Evolutionary conservation across 2,329 filamentous ascomycete species (phyloP), one percentile per base, ranked within the genome.

Genomic region (Pseudocercospora eumusae): DNA sequence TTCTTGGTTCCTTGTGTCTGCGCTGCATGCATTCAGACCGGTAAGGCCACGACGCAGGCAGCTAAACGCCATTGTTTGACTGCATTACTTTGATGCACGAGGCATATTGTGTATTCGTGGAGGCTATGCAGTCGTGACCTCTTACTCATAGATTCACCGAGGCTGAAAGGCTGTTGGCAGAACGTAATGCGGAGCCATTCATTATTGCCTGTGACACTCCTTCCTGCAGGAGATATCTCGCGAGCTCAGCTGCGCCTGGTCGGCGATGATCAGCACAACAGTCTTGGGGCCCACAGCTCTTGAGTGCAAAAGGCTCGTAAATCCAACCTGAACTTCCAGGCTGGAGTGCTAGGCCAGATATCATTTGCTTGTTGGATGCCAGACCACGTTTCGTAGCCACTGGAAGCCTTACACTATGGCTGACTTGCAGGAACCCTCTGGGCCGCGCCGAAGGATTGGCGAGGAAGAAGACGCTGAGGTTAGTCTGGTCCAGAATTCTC

Each of bases 401-500:
- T 18, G 47, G 21, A 52, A 8, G 27, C 20, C 53, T 45, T 11
- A 33, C 21, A 31, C 27, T 31, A 57, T 47, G 55, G 36, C 36
- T 47, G 55, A 47, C 44, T n/a, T 45, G 36, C 55, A 57, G 36
- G 55, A 57, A 57, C 13, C 36, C 15, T 20, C 23, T 50, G 56
- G 45, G 27, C 44, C 27, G 44, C 47, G 45, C 56, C 47, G 45
- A 18, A 44, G 36, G 40, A 57, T 49, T 27, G 21, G 11, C 15
- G 44, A 50, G 15, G 28, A 52, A 27, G 28, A 58, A 3, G 47
- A 50, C 23, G 42, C 21, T 20, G 20, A 52, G 25, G 49, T 53
- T 59, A 59, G 47, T 23, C 21, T 53, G 33, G 54, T 27, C 31
- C 23, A 18, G 23, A 28, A 44, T 28, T 47, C 40, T 57, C 55